Evolutionary conservation across 2,329 filamentous ascomycete species (phyloP).

Genomic region (Epichloe glyceriae): DNA sequence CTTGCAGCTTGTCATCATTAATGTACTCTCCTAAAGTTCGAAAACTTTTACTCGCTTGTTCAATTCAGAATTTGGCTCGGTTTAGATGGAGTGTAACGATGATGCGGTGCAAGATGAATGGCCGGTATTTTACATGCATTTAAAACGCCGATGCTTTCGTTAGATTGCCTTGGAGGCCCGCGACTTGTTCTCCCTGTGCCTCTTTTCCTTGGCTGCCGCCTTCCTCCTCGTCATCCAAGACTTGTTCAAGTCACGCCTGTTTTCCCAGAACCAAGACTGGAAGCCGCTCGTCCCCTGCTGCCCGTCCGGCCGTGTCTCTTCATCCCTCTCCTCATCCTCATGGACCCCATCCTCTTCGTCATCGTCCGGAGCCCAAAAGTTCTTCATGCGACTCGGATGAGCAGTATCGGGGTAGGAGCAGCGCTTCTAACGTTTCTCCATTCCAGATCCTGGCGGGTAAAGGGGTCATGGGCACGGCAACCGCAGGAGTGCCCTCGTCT

Average conservation of each 20-base stretch:
- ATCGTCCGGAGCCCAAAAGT: slow-evolving; percentile 37
- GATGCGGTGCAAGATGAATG: too few species aligned
- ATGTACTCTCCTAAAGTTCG: neutral
- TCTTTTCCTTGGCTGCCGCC: slow-evolving; percentile 50
- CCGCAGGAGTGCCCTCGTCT: slow-evolving; percentile 23
- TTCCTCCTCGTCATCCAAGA: slow-evolving; percentile 55
- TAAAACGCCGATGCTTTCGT: neutral
- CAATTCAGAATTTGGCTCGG: too few species aligned
- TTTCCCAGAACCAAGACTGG: slow-evolving; percentile 56
- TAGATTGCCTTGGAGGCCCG: slow-evolving; percentile 30
- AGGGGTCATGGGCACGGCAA: slow-evolving; percentile 59
- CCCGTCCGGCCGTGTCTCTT: slow-evolving; percentile 10
- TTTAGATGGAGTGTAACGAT: too few species aligned
- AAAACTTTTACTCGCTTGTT: too few species aligned
- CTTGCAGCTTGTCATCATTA: neutral
- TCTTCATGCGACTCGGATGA: slow-evolving; percentile 52
- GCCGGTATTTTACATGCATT: neutral
- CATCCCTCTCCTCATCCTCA: slow-evolving; percentile 14
- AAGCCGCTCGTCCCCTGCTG: slow-evolving; percentile 36
- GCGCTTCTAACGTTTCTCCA: slow-evolving; percentile 68
- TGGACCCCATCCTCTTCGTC: slow-evolving; percentile 18
- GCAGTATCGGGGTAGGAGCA: slow-evolving; percentile 89
- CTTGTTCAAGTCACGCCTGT: slow-evolving; percentile 49
- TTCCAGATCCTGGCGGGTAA: slow-evolving; percentile 65
- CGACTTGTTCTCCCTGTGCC: slow-evolving; percentile 51